Evolutionary conservation across 2,329 filamentous ascomycete species (phyloP).

Genomic region (Calonectria pseudoreteaudii): DNA sequence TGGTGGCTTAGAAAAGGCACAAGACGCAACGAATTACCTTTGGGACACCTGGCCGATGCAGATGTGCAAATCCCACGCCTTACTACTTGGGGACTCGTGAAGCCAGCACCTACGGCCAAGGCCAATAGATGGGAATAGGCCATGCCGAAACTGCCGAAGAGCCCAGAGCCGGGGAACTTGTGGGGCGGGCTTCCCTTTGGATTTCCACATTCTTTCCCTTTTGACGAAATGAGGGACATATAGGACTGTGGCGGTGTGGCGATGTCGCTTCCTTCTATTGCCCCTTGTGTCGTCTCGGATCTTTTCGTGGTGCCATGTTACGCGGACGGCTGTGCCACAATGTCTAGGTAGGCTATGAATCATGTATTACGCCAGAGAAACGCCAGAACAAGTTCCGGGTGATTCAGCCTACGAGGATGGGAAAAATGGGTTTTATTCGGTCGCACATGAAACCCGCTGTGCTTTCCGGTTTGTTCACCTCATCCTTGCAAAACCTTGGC

Average conservation of each 20-base stretch:
- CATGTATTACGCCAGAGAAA: constrained; percentile 1
- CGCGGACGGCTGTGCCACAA: background rate
- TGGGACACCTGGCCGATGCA: background rate
- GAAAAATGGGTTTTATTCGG: background rate
- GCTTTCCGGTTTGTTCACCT: background rate
- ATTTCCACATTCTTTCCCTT: background rate
- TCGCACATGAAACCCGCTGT: background rate
- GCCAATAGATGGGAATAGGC: background rate
- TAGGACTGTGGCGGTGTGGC: constrained; percentile 4
- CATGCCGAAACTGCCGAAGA: background rate
- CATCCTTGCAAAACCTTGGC: background rate
- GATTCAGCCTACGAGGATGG: background rate
- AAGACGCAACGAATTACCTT: background rate
- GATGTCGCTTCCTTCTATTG: background rate
- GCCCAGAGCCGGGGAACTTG: background rate
- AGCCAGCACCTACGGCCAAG: background rate
- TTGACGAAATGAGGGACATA: background rate
- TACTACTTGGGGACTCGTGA: background rate
- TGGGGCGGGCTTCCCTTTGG: background rate
- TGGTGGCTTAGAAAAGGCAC: background rate
- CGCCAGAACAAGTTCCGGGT: background rate
- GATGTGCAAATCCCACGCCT: background rate
- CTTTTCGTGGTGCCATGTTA: background rate
- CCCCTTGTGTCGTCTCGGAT: background rate
- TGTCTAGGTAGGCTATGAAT: background rate